Percentiles rank a stretch among this genome's conserved stretches.
Conservation (phyloP, 305 asterid species). For the Fraxinus angustifolia region DNA sequence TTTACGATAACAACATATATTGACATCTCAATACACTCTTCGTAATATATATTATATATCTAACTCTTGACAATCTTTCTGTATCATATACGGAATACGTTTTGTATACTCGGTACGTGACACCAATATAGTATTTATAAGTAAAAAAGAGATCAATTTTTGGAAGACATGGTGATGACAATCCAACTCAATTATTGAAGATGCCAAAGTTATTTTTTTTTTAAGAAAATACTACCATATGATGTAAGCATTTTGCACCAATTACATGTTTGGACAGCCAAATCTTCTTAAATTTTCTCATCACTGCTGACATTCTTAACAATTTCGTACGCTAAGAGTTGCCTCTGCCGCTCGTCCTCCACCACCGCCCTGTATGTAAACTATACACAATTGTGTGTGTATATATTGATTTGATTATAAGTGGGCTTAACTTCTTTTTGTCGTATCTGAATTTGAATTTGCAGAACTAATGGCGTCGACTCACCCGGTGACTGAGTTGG, state of each 20-base stretch:
- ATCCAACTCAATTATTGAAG: background rate
- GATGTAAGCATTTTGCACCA: background rate
- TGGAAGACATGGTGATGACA: background rate
- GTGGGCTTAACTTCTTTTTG: background rate
- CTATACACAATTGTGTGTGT: background rate
- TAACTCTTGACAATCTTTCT: background rate
- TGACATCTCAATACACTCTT: background rate
- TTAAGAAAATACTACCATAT: background rate
- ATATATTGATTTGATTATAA: background rate
- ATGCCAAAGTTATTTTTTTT: background rate
- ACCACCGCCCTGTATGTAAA: background rate
- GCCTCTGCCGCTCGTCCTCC: background rate
- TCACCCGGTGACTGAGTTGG: slow-evolving; percentile 41
- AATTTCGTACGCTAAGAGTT: slow-evolving; percentile 31
- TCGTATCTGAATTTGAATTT: background rate
- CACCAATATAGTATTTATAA: background rate
- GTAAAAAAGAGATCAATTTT: background rate
- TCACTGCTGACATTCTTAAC: slow-evolving; percentile 21
- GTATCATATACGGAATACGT: background rate
- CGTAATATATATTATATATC: too few species aligned
- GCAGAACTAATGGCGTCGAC: slow-evolving; percentile 44
- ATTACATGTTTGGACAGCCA: slow-evolving; percentile 15
- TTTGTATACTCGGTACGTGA: background rate
- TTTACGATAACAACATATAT: too few species aligned
- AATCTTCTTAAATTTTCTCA: slow-evolving; percentile 2